A percentile compares a stretch with the other conserved stretches of the same genome.
These are phyloP conservation scores for Alternaria alternata DNA, from an alignment of 2,329 filamentous ascomycete genomes.

Conservation along the genomic window DNA sequence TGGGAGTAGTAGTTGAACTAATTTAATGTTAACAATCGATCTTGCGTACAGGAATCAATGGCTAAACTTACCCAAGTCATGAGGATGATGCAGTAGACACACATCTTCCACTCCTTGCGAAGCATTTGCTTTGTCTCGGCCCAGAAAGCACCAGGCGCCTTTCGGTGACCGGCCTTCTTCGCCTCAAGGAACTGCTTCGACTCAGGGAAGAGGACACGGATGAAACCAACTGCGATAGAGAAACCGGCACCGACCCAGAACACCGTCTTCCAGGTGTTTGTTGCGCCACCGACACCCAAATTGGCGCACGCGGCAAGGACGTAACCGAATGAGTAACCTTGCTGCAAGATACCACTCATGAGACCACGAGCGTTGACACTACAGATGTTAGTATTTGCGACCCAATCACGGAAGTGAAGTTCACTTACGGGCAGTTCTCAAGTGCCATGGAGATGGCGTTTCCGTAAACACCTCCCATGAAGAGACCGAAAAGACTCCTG, in stretches of 20 bases:
- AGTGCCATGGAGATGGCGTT: constrained; percentile 81
- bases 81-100: constrained; percentile 77
- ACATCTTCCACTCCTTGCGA: constrained; percentile 76
- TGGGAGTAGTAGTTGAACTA: constrained; percentile 72
- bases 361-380: constrained; percentile 72
- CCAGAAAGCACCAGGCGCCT: constrained; percentile 66
- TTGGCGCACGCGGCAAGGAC: constrained; percentile 79
- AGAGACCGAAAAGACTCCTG: constrained; percentile 75
- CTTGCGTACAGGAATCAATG: not conserved
- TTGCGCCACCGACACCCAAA: constrained; percentile 71
- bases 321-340: constrained; percentile 83
- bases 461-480: constrained; percentile 84
- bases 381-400: constrained; percentile 16
- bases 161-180: constrained; percentile 66
- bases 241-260: constrained; percentile 76
- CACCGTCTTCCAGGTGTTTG: constrained; percentile 75
- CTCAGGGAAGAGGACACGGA: constrained; percentile 75
- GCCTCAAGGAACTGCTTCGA: constrained; percentile 78
- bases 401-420: accelerated
- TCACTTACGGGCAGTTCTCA: constrained; percentile 71
- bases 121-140: constrained; percentile 74
- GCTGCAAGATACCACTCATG: constrained; percentile 83
- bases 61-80: constrained; percentile 69
- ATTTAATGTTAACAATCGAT: constrained; percentile 29
- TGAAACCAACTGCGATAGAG: constrained; percentile 72